Percentiles rank a stretch among this genome's conserved stretches.
Conservation (phyloP, 2,329 filamentous ascomycete species). For the Penicillium brevicompactum region DNA sequence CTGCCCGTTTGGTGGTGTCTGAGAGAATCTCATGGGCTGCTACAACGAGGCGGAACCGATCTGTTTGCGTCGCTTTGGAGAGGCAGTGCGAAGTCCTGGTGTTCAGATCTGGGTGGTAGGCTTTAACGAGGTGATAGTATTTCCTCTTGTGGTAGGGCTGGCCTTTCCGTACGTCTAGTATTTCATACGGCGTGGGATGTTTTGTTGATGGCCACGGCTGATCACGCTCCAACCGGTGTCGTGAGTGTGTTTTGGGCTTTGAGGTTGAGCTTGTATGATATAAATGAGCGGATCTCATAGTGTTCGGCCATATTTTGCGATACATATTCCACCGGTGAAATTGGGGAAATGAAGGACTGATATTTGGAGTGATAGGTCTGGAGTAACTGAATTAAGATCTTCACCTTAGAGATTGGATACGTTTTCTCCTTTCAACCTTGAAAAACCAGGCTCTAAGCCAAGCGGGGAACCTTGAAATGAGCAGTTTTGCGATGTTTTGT, state of each 20-base stretch:
- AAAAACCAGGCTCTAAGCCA: too few relatives aligned
- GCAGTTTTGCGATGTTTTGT: too few relatives aligned
- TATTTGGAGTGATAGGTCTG: background rate
- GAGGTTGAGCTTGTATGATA: background rate
- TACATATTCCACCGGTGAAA: background rate
- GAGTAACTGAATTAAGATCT: background rate
- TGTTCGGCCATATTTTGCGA: background rate
- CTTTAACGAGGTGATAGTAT: constrained; percentile 4
- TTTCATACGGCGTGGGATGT: constrained; percentile 5
- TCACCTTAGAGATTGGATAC: too few relatives aligned
- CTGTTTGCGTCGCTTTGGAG: background rate
- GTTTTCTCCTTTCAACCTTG: too few relatives aligned
- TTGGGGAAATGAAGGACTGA: background rate
- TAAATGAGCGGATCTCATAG: background rate
- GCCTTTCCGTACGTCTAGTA: background rate
- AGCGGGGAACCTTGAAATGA: too few relatives aligned
- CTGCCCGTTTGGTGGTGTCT: background rate
- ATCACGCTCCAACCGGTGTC: background rate
- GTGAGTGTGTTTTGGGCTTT: background rate
- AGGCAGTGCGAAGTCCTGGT: background rate
- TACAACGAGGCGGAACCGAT: constrained; percentile 2
- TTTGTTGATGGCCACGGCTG: constrained; percentile 1
- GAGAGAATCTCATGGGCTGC: constrained; percentile 5
- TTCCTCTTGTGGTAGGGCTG: constrained; percentile 1
- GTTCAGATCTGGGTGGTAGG: constrained; percentile 2